These are phyloP conservation scores for Sutorius australiensis DNA, from an alignment of 768 basidiomycete species.

Conservation along the genomic window DNA sequence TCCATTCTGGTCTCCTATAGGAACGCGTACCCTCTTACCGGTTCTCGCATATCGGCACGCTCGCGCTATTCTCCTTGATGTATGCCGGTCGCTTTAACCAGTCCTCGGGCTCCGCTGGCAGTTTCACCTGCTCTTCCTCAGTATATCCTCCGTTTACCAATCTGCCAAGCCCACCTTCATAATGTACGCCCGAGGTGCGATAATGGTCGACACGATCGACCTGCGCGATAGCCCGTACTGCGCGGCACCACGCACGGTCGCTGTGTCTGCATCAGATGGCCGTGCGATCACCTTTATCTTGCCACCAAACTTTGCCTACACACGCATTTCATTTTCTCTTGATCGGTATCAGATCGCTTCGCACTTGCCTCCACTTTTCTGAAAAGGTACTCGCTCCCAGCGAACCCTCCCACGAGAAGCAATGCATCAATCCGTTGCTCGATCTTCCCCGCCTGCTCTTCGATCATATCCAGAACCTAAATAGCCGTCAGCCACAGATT, in stretches of 20 bases:
- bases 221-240: conserved; percentile 78
- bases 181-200: conserved; percentile 79
- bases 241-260: conserved; percentile 84
- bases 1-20: conserved; percentile 9
- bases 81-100: conserved; percentile 83
- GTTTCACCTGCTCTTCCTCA: conserved; percentile 57
- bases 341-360: conserved; percentile 1
- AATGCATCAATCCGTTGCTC: conserved; percentile 77
- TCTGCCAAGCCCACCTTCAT: conserved; percentile 59
- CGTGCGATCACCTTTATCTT: conserved; percentile 74
- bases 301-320: conserved; percentile 62
- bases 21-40: conserved; percentile 40
- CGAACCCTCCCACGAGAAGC: conserved; percentile 88
- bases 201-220: conserved; percentile 75
- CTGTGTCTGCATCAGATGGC: conserved; percentile 84
- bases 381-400: conserved; percentile 81
- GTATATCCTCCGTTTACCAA: not conserved
- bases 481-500: conserved; percentile 7
- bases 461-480: conserved; percentile 75
- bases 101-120: conserved; percentile 85
- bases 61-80: conserved; percentile 73
- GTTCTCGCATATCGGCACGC: conserved; percentile 79
- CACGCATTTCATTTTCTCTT: conserved; percentile 11
- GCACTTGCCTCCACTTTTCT: conserved; percentile 65
- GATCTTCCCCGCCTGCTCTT: conserved; percentile 65